Conservation (phyloP, 352 stramenopile species). For the Globisporangium lucens region DNA sequence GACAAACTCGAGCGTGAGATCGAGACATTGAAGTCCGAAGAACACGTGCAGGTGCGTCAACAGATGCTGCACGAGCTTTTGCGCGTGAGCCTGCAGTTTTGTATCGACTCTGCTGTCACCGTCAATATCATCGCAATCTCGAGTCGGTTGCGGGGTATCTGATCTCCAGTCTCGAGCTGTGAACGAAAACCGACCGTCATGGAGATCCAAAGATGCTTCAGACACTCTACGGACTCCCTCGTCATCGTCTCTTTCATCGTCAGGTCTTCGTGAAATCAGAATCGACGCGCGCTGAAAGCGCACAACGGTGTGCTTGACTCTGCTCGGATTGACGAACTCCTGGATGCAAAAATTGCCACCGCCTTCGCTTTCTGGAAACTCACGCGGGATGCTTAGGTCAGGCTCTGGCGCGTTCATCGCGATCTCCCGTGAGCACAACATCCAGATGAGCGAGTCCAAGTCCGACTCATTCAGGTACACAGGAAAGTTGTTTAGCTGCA, state of each 20-base stretch:
- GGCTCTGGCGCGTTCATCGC: slow-evolving; percentile 24
- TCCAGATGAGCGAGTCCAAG: slow-evolving; percentile 24
- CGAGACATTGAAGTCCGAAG: slow-evolving; percentile 9
- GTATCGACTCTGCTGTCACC: background rate
- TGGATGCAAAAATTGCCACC: slow-evolving; percentile 31
- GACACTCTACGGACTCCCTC: background rate
- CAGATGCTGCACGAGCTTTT: background rate
- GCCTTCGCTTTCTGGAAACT: slow-evolving; percentile 1
- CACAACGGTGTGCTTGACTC: background rate
- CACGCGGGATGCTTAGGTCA: slow-evolving; percentile 19
- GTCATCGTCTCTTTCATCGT: background rate
- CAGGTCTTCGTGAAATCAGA: background rate
- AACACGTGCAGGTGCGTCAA: slow-evolving; percentile 17
- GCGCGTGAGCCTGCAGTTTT: background rate
- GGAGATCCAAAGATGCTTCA: background rate
- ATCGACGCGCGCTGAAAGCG: slow-evolving; percentile 3
- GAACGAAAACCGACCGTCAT: slow-evolving; percentile 6
- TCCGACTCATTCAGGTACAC: slow-evolving; percentile 18
- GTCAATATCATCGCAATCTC: background rate
- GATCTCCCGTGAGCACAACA: slow-evolving; percentile 27
- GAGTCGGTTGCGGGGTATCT: background rate
- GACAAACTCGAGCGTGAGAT: slow-evolving; percentile 11
- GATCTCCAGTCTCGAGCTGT: background rate
- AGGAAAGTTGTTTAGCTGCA: slow-evolving; percentile 15
- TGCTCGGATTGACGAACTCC: slow-evolving; percentile 9